Evolutionary conservation across 2,329 filamentous ascomycete genomes (phyloP), one percentile per base, ranked within the genome.

Genomic region (Chrysosporium queenslandicum): DNA sequence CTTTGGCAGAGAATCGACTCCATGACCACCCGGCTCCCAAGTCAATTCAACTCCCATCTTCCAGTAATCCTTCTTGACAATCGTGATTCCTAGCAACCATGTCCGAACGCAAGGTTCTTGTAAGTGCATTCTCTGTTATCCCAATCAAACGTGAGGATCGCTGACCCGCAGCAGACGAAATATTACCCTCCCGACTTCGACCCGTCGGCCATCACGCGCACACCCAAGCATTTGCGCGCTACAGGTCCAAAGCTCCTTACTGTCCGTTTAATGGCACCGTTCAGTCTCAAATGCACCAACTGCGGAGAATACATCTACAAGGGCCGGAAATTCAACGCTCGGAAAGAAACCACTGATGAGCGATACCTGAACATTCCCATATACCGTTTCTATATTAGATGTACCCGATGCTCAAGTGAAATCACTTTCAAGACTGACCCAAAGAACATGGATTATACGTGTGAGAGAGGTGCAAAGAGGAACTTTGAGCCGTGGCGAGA

Each of bases 381-480:
- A 58, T 92, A 84, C 71, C 81, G 85, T 27, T 96, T 97, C 74
- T 92, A 90, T 71, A 94, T 91, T 62, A 79, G 87, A 6, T 96
- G 91, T 70, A 94, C 90, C 30, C 74, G 88, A 45, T 96, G 91
- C 70, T 83, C 77, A 40, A 82, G 80, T 40, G 88, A 95, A 64
- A 95, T 97, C 60, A 89, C 87, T 0, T 94, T 97, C 74, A 85
- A 86, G 58, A 97, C 92, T 0, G 92, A 98, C 60, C 92, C 92
- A 0, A 94, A 94, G 68, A 90, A 90, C 64, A 61, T 89, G 77
- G 91, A 97, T 66, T 98, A 96, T 65, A 80, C 76, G 45, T 83
- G 79, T 70, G 80, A 94, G 67, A 77, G 78, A 46, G 91, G 92
- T 14, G 92, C 91, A 4, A 88, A 91, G 70, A 79, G 92, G 41